Evolutionary conservation across 805 yeast species (phyloP).

Genomic region (Naumovozyma castellii): DNA sequence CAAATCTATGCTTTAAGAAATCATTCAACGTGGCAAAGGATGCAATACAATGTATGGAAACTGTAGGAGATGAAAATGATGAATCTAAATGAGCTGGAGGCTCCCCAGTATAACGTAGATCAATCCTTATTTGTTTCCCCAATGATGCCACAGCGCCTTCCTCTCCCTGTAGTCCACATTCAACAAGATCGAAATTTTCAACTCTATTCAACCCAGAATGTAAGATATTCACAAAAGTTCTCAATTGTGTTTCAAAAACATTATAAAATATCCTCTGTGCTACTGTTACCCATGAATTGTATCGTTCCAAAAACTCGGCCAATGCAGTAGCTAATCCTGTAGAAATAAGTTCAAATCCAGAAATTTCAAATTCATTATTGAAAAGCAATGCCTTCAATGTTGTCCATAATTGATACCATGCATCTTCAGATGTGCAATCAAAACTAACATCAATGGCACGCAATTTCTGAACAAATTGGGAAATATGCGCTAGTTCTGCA

Average conservation of each 20-base stretch:
- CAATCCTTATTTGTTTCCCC: slow-evolving; percentile 62
- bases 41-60: slow-evolving; percentile 46
- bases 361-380: slow-evolving; percentile 31
- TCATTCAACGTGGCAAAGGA: slow-evolving; percentile 38
- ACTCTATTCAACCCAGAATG: slow-evolving; percentile 67
- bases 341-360: slow-evolving; percentile 67
- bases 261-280: slow-evolving; percentile 33
- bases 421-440: slow-evolving; percentile 20
- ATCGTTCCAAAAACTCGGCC: slow-evolving; percentile 25
- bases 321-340: slow-evolving; percentile 49
- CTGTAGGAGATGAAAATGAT: slow-evolving; percentile 22
- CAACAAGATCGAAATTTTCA: slow-evolving; percentile 58
- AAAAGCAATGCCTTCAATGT: slow-evolving; percentile 31
- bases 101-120: slow-evolving; percentile 36
- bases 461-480: slow-evolving; percentile 16
- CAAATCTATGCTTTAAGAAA: slow-evolving; percentile 34
- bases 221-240: slow-evolving; percentile 43
- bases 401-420: slow-evolving; percentile 32
- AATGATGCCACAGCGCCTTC: slow-evolving; percentile 47
- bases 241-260: slow-evolving; percentile 30
- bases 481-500: slow-evolving; percentile 18
- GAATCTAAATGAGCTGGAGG: slow-evolving; percentile 19
- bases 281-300: not conserved
- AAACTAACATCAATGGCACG: slow-evolving; percentile 12
- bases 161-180: slow-evolving; percentile 32